phyloP scores from a whole-genome alignment of 129 eudicot genomes.

The Smallanthus sonchifolius region DNA sequence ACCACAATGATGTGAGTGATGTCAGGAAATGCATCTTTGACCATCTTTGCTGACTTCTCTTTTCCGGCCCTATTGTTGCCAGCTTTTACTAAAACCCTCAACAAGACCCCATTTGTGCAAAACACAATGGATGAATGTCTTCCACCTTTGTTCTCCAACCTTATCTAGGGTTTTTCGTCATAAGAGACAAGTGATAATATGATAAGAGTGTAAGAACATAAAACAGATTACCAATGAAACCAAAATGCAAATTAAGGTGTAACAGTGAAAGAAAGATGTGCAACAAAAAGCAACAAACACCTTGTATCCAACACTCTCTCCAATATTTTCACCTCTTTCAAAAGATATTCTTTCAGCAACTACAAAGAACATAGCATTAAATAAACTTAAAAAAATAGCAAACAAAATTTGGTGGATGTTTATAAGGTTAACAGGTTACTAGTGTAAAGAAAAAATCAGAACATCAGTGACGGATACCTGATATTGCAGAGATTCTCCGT shows the following conservation, averaged over 20 bases:
- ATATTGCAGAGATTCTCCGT: slow-evolving; percentile 86
- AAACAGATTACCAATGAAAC: slow-evolving; percentile 1
- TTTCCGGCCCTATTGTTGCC: slow-evolving; percentile 39
- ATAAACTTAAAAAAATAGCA: slow-evolving; percentile 8
- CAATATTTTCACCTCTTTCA: slow-evolving; percentile 91
- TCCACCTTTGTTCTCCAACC: slow-evolving; percentile 93
- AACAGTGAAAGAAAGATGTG: not conserved
- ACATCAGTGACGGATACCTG: slow-evolving; percentile 44
- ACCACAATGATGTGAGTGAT: slow-evolving; percentile 98
- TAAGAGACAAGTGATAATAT: not conserved
- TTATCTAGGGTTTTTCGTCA: slow-evolving; percentile 53
- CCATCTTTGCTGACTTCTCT: slow-evolving; percentile 31
- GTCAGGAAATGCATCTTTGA: slow-evolving; percentile 41
- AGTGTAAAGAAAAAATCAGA: not conserved
- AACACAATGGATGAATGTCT: slow-evolving; percentile 78
- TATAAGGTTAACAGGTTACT: not conserved
- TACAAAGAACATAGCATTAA: slow-evolving; percentile 27
- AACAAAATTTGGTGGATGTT: not conserved
- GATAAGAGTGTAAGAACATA: not conserved
- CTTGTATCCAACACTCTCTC: slow-evolving; percentile 95
- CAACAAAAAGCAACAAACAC: slow-evolving; percentile 24
- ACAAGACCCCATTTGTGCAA: slow-evolving; percentile 91
- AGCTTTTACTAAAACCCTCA: slow-evolving; percentile 67
- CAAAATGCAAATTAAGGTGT: not conserved
- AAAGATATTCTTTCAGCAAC: slow-evolving; percentile 91